Evolutionary conservation across 306 rosid genomes (phyloP).

Genomic region (Rosa chinensis): DNA sequence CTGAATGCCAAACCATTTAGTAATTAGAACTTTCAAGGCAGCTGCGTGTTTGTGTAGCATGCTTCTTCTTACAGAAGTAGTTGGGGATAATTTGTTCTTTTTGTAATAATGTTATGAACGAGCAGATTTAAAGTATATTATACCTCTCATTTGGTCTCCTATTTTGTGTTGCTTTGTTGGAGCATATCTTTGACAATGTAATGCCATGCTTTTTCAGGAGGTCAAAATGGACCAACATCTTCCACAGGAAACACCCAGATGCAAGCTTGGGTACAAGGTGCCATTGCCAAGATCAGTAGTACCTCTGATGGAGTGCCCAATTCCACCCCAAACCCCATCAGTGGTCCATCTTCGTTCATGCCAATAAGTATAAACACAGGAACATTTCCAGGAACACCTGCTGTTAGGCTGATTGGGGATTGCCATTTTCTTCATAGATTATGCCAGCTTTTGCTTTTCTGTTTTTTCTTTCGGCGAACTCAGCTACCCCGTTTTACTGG

Average conservation of each 20-base stretch:
- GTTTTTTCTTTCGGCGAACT: conserved; percentile 91
- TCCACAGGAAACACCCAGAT: conserved; percentile 87
- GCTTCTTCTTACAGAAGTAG: not conserved
- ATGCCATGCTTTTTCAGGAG: conserved; percentile 48
- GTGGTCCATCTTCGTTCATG: conserved; percentile 92
- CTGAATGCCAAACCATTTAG: not conserved
- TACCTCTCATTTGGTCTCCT: not conserved
- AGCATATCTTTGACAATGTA: not conserved
- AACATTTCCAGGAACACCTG: conserved; percentile 99
- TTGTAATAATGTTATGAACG: not conserved
- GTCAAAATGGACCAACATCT: conserved; percentile 70
- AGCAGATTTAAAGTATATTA: not conserved
- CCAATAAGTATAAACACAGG: conserved; percentile 98
- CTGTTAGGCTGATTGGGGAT: conserved; percentile 97
- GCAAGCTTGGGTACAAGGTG: conserved; percentile 99
- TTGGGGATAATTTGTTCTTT: not conserved
- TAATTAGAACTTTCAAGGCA: conserved; percentile 2
- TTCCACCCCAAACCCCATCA: conserved; percentile 80
- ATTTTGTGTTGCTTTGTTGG: not conserved
- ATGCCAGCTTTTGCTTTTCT: conserved; percentile 94
- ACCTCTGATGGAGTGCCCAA: conserved; percentile 77
- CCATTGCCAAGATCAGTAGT: conserved; percentile 92
- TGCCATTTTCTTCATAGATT: conserved; percentile 96
- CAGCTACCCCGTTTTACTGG: conserved; percentile 77
- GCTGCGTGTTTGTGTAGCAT: not conserved